Evolutionary conservation across 2,329 filamentous ascomycete species (phyloP).

Genomic region (Stachybotrys chlorohalonatus): DNA sequence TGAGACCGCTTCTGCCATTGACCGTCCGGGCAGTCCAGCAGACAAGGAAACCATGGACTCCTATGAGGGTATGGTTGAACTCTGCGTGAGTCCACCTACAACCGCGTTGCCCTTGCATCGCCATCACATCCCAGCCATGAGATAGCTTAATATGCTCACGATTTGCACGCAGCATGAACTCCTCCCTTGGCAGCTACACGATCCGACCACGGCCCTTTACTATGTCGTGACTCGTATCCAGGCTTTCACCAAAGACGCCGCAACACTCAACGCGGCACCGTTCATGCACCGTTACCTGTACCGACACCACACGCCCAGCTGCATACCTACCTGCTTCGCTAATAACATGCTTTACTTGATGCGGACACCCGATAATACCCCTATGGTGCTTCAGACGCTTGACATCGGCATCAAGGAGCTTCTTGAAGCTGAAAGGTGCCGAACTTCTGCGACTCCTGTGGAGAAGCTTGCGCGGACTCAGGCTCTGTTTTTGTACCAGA

Average conservation of each 20-base stretch:
- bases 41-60: neutral
- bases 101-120: neutral
- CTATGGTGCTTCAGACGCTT: slow-evolving; percentile 17
- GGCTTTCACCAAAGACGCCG: slow-evolving; percentile 14
- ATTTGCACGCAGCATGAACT: slow-evolving; percentile 6
- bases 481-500: slow-evolving; percentile 19
- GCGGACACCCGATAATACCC: slow-evolving; percentile 14
- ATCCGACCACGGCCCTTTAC: slow-evolving; percentile 14
- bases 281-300: slow-evolving; percentile 21
- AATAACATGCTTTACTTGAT: slow-evolving; percentile 18
- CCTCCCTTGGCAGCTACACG: slow-evolving; percentile 17
- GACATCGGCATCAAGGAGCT: slow-evolving; percentile 2
- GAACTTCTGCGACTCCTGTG: slow-evolving; percentile 6
- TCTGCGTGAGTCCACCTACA: neutral
- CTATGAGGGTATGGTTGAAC: neutral
- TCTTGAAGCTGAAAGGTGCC: neutral
- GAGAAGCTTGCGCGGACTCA: slow-evolving; percentile 16
- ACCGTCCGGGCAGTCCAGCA: neutral
- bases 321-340: slow-evolving; percentile 20
- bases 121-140: neutral
- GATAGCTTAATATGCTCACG: neutral
- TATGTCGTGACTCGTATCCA: slow-evolving; percentile 16
- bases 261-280: slow-evolving; percentile 14
- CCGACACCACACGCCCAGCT: slow-evolving; percentile 12
- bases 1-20: neutral